Percentiles rank a stretch among this genome's conserved stretches.
Conservation (phyloP, 106 monocot genomes). For the Platanthera guangdongensis region DNA sequence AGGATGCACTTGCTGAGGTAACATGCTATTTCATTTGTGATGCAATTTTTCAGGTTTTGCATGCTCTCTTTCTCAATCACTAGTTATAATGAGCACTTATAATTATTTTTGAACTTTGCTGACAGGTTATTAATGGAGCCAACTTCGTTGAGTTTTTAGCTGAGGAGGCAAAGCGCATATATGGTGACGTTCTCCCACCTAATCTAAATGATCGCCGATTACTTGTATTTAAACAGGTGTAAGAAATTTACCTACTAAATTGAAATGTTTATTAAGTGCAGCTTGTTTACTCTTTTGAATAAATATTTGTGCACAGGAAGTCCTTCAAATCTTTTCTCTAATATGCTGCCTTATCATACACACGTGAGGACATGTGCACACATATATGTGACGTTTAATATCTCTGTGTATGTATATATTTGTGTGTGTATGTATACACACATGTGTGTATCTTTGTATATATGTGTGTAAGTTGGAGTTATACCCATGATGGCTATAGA, state of each 20-base stretch:
- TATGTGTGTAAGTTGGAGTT: too few relatives aligned
- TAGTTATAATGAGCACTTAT: slow-evolving; percentile 3
- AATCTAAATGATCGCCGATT: slow-evolving; percentile 60
- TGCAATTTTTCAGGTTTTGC: neutral
- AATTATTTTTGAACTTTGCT: slow-evolving; percentile 6
- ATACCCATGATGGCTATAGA: too few relatives aligned
- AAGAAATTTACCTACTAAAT: neutral
- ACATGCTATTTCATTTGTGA: neutral
- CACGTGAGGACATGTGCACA: too few relatives aligned
- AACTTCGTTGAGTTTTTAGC: slow-evolving; percentile 81
- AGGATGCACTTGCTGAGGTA: slow-evolving; percentile 89
- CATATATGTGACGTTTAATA: too few relatives aligned
- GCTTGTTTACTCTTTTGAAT: neutral
- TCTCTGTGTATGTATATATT: too few relatives aligned
- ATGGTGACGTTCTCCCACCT: slow-evolving; percentile 86
- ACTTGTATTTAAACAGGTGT: slow-evolving; percentile 79
- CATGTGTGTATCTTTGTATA: too few relatives aligned
- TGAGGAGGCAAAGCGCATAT: slow-evolving; percentile 87
- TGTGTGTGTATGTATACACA: too few relatives aligned
- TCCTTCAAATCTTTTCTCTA: too few relatives aligned
- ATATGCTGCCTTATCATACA: too few relatives aligned
- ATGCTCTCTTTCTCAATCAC: too few relatives aligned
- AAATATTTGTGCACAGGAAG: too few relatives aligned
- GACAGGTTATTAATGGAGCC: slow-evolving; percentile 78
- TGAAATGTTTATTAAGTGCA: neutral